Conservation (phyloP, 352 stramenopile species). For the Lagenidium giganteum region DNA sequence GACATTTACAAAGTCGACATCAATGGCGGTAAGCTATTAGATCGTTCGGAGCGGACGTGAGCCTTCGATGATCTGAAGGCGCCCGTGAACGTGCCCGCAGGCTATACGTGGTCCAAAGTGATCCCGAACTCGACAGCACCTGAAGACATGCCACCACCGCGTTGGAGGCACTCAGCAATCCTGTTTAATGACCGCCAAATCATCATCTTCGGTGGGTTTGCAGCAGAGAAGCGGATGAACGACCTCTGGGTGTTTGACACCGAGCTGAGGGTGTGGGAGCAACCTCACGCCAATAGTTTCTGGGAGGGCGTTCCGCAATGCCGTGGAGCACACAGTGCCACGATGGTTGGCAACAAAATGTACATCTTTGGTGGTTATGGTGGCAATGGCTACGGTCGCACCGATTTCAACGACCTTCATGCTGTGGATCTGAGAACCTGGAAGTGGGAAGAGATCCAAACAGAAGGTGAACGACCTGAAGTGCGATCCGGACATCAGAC, state of each 20-base stretch:
- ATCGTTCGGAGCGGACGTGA: too few relatives aligned
- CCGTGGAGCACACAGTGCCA: constrained; percentile 89
- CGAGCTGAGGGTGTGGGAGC: constrained; percentile 90
- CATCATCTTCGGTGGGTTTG: constrained; percentile 94
- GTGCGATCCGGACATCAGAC: constrained; percentile 92
- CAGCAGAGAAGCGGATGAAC: constrained; percentile 91
- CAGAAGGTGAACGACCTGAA: constrained; percentile 87
- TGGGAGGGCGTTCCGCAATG: constrained; percentile 89
- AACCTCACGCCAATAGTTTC: constrained; percentile 83
- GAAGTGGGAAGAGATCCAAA: constrained; percentile 87
- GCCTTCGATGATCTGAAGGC: too few relatives aligned
- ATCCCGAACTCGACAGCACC: constrained; percentile 24
- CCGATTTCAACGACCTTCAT: constrained; percentile 95
- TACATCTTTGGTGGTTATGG: constrained; percentile 96
- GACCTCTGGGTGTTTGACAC: constrained; percentile 97
- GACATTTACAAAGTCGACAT: constrained; percentile 94
- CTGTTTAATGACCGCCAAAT: constrained; percentile 84
- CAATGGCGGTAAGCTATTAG: constrained; percentile 38
- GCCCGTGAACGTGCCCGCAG: constrained; percentile 24
- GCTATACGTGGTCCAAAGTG: constrained; percentile 71
- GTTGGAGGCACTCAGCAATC: constrained; percentile 83
- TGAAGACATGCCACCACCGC: constrained; percentile 57
- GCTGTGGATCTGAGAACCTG: constrained; percentile 88
- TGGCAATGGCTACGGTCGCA: constrained; percentile 91
- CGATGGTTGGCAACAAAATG: constrained; percentile 86